Conservation (phyloP, 2,329 filamentous ascomycete genomes). For the Verticillium dahliae region DNA sequence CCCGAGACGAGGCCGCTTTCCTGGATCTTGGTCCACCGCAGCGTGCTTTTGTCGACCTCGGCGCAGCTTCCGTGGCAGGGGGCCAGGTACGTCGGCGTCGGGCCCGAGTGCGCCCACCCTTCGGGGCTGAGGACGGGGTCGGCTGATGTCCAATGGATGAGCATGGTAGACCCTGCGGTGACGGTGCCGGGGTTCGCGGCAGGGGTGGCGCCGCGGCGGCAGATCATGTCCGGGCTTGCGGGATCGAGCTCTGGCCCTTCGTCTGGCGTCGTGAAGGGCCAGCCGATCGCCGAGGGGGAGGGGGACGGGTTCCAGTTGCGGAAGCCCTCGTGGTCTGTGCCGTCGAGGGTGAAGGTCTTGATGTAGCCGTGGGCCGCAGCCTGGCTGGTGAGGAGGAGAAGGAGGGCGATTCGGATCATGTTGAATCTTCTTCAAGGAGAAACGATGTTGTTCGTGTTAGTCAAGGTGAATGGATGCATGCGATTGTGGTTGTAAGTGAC, state of each 20-base stretch:
- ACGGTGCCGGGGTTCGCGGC: constrained; percentile 31
- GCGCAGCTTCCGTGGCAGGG: constrained; percentile 24
- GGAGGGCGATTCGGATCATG: too few relatives aligned
- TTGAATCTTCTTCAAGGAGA: too few relatives aligned
- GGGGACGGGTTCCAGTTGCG: neutral
- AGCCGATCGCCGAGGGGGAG: neutral
- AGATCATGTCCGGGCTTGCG: constrained; percentile 30
- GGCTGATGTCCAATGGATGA: constrained; percentile 36
- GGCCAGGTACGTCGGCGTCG: constrained; percentile 47
- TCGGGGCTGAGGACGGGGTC: constrained; percentile 42
- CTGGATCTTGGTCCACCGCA: constrained; percentile 27
- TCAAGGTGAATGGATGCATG: too few relatives aligned
- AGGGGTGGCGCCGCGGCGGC: constrained; percentile 30
- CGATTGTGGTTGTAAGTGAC: too few relatives aligned
- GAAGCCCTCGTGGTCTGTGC: neutral
- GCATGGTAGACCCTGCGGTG: constrained; percentile 38
- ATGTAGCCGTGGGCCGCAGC: neutral
- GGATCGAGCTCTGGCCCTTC: constrained; percentile 38
- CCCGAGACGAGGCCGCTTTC: constrained; percentile 23
- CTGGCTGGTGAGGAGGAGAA: neutral
- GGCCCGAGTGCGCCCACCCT: constrained; percentile 48
- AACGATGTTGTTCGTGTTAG: too few relatives aligned
- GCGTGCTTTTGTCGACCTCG: constrained; percentile 22
- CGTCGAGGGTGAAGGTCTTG: neutral
- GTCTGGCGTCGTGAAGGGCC: constrained; percentile 18